These are phyloP conservation scores for Vitis hybrid DNA, from an alignment of 177 flowering plant species.

Conservation along the genomic window DNA sequence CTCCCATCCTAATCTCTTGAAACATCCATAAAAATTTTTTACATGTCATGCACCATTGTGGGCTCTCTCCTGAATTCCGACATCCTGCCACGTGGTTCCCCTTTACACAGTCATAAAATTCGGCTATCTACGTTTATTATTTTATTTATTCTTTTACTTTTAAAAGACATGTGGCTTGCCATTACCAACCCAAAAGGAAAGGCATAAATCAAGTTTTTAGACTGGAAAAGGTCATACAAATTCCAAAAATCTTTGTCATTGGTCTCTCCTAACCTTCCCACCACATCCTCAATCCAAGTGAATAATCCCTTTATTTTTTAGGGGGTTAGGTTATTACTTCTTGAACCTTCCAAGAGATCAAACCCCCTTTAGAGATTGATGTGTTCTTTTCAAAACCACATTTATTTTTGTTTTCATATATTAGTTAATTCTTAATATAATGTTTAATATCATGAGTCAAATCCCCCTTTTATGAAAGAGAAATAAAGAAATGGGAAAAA, in stretches of 20 bases:
- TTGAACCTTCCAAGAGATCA: slow-evolving; percentile 21
- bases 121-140: no score
- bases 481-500: no score
- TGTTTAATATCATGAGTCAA: no score
- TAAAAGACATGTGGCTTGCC: slow-evolving; percentile 16
- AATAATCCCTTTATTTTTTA: background rate
- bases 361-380: background rate
- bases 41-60: no score
- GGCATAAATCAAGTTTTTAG: slow-evolving; percentile 3
- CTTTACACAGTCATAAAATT: no score
- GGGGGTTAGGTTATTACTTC: slow-evolving; percentile 29
- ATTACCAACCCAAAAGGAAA: background rate
- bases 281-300: slow-evolving; percentile 6
- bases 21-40: no score
- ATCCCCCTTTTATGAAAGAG: no score
- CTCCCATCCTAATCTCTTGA: no score
- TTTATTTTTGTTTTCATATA: background rate
- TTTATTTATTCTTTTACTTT: background rate
- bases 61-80: no score
- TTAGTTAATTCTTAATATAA: no score
- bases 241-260: slow-evolving; percentile 7
- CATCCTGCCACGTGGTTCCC: no score
- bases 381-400: slow-evolving; percentile 10
- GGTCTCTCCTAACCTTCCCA: background rate
- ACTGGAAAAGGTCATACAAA: slow-evolving; percentile 8